Percentiles rank a stretch among this genome's conserved stretches.
phyloP scores from a whole-genome alignment of 2,329 filamentous ascomycete species.

The Xylariaceae sp. region DNA sequence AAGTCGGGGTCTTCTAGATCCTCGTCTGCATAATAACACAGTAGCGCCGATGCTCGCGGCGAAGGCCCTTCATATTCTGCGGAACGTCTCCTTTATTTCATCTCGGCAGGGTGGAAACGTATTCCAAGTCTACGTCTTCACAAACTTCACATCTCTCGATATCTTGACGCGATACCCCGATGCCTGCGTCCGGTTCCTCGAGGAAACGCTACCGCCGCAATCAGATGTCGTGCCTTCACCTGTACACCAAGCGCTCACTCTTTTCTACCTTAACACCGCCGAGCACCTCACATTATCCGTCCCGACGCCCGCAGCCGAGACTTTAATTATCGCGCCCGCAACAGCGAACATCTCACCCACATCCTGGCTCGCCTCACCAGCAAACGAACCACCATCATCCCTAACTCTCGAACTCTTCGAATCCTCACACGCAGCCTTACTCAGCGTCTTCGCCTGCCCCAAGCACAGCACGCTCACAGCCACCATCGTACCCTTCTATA shows the following conservation, averaged over 20 bases:
- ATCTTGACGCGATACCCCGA: conserved; percentile 66
- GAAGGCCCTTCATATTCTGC: conserved; percentile 67
- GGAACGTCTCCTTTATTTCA: conserved; percentile 77
- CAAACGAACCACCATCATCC: conserved; percentile 38
- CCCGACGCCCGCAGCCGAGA: conserved; percentile 61
- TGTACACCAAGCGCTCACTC: conserved; percentile 67
- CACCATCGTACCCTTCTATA: conserved; percentile 73
- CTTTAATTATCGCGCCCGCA: conserved; percentile 68
- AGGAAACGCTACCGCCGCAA: conserved; percentile 51
- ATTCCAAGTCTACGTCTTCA: conserved; percentile 81
- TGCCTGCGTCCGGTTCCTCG: conserved; percentile 62
- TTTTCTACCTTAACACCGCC: conserved; percentile 82
- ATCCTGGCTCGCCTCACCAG: conserved; percentile 24
- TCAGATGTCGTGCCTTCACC: conserved; percentile 54
- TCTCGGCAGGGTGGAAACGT: conserved; percentile 64
- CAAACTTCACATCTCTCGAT: conserved; percentile 77
- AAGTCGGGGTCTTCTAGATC: conserved; percentile 55
- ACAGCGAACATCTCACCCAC: conserved; percentile 60
- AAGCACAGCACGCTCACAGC: conserved; percentile 67
- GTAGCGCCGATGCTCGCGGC: conserved; percentile 60
- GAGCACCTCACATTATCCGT: conserved; percentile 76
- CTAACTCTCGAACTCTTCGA: conserved; percentile 66
- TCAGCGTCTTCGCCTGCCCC: conserved; percentile 75
- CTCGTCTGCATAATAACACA: conserved; percentile 39
- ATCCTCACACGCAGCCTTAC: conserved; percentile 74